These are phyloP conservation scores for Ustilago tritici DNA, from an alignment of 1,284 basidiomycete species.

Conservation along the genomic window DNA sequence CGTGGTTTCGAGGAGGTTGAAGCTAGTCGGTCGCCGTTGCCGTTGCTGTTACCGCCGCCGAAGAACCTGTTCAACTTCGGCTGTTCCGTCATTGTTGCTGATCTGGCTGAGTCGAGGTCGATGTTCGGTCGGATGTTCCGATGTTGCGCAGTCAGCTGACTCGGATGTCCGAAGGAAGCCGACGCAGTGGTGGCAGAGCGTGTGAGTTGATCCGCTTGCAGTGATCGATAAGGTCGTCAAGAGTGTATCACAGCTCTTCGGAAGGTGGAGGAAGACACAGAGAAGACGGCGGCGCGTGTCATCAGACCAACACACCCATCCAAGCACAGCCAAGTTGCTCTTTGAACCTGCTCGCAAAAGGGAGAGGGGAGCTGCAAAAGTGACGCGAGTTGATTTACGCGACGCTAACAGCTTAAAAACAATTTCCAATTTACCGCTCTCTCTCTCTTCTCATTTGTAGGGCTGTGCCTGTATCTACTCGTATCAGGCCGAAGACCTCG, in stretches of 20 bases:
- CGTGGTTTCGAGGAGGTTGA: conserved; percentile 27
- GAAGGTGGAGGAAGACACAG: background rate
- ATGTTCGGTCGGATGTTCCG: background rate
- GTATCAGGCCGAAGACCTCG: no score
- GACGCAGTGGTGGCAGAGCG: background rate
- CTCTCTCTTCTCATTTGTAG: no score
- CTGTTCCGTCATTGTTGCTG: conserved; percentile 39
- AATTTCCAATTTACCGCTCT: no score
- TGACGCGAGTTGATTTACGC: conserved; percentile 2
- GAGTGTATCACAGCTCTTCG: background rate
- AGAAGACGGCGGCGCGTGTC: conserved; percentile 5
- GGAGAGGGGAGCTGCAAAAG: background rate
- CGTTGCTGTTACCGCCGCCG: conserved; percentile 12
- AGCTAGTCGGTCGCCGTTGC: conserved; percentile 10
- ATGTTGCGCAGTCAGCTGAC: background rate
- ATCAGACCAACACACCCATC: conserved; percentile 12
- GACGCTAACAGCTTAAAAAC: background rate
- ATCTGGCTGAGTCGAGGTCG: conserved; percentile 3
- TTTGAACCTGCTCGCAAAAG: background rate
- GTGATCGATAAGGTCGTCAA: background rate
- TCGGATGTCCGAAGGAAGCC: background rate
- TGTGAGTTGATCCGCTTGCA: background rate
- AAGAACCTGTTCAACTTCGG: conserved; percentile 49
- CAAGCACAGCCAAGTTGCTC: background rate
- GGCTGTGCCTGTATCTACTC: no score